These are phyloP conservation scores for Coemansia sp. DNA, from an alignment of 192 early-diverging fungal species.

Conservation along the genomic window DNA sequence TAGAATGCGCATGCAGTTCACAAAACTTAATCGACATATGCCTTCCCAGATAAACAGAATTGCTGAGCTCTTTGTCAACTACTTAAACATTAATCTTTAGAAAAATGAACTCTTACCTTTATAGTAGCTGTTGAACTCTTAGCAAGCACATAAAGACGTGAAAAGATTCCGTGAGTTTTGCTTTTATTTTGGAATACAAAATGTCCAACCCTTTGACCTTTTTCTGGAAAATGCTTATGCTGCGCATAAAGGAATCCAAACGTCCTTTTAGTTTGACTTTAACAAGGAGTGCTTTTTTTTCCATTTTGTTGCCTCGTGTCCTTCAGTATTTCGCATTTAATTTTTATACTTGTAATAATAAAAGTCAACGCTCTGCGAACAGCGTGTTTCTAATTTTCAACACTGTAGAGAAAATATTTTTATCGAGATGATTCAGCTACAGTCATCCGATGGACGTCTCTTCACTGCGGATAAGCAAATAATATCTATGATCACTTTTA, in stretches of 20 bases:
- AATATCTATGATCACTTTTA: slow-evolving; percentile 65
- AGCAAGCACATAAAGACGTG: too few relatives aligned
- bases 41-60: slow-evolving; percentile 71
- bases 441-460: slow-evolving; percentile 61
- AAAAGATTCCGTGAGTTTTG: too few relatives aligned
- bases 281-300: neutral
- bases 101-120: neutral
- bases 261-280: neutral
- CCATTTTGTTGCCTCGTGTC: neutral
- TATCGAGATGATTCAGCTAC: slow-evolving; percentile 48
- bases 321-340: neutral
- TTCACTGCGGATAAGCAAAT: slow-evolving; percentile 63
- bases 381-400: neutral
- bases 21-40: slow-evolving; percentile 84
- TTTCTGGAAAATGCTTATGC: neutral
- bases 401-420: neutral
- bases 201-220: neutral
- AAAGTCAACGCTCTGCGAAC: neutral
- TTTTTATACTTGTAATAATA: neutral
- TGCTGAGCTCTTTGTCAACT: slow-evolving; percentile 85
- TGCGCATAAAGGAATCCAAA: neutral
- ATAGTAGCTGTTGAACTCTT: too few relatives aligned
- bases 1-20: slow-evolving; percentile 77
- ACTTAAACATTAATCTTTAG: slow-evolving; percentile 82
- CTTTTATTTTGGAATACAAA: too few relatives aligned